These are phyloP conservation scores for Hyphodiscus hymeniophilus DNA, from an alignment of 495 filamentous ascomycete genomes.

Conservation along the genomic window DNA sequence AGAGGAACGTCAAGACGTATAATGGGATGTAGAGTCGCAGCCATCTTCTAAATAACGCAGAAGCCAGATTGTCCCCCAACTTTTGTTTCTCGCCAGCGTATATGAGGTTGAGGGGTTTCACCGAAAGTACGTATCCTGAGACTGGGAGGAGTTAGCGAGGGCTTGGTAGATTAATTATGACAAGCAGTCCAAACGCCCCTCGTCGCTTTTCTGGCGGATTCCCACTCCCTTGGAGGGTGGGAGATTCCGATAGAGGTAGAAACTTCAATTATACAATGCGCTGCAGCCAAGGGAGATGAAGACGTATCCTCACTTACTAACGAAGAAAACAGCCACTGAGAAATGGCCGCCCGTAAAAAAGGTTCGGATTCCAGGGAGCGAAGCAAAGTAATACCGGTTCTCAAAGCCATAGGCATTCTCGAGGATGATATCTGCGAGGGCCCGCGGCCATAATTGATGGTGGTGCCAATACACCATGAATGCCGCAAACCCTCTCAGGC, in stretches of 20 bases:
- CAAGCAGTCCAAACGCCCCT: too few relatives aligned
- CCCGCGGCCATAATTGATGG: constrained; percentile 17
- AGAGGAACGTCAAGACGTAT: constrained; percentile 44
- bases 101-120: constrained; percentile 49
- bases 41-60: constrained; percentile 55
- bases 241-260: too few relatives aligned
- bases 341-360: constrained; percentile 51
- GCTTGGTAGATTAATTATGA: too few relatives aligned
- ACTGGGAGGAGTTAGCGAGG: constrained; percentile 21
- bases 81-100: constrained; percentile 36
- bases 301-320: too few relatives aligned
- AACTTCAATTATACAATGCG: too few relatives aligned
- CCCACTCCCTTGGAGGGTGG: too few relatives aligned
- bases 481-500: constrained; percentile 46
- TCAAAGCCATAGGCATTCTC: constrained; percentile 30
- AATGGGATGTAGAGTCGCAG: constrained; percentile 55
- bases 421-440: constrained; percentile 23
- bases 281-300: too few relatives aligned
- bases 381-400: constrained; percentile 34
- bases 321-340: constrained; percentile 66
- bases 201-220: too few relatives aligned
- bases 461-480: constrained; percentile 42
- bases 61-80: constrained; percentile 34
- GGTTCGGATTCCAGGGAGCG: constrained; percentile 52
- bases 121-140: constrained; percentile 58